These are phyloP conservation scores for Tolypocladium cylindrosporum DNA, from an alignment of 2,329 filamentous ascomycete genomes.

Conservation along the genomic window DNA sequence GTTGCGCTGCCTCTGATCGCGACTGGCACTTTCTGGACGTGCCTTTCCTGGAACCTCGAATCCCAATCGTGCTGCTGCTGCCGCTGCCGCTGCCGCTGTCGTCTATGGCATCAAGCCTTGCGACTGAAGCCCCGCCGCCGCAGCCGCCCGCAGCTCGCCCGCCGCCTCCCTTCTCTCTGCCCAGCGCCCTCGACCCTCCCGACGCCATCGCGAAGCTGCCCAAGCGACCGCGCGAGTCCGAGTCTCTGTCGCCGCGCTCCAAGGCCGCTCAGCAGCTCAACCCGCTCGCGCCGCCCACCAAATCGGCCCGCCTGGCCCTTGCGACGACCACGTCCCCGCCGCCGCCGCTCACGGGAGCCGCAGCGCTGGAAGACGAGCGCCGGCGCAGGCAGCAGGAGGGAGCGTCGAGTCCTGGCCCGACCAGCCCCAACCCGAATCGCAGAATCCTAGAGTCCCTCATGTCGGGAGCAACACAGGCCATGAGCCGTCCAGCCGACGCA, in stretches of 20 bases:
- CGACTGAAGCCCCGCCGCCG: conserved; percentile 30
- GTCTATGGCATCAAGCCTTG: conserved; percentile 45
- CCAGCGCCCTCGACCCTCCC: conserved; percentile 20
- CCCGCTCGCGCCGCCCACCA: conserved; percentile 39
- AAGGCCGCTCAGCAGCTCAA: conserved; percentile 17
- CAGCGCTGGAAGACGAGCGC: conserved; percentile 43
- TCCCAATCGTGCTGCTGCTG: neutral
- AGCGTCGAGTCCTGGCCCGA: conserved; percentile 28
- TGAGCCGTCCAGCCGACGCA: conserved; percentile 47
- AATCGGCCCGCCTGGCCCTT: conserved; percentile 40
- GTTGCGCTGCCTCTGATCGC: conserved; percentile 8
- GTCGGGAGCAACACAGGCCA: conserved; percentile 38
- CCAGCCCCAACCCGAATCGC: conserved; percentile 44
- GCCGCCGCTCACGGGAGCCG: conserved; percentile 40
- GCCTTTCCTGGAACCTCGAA: conserved; percentile 1
- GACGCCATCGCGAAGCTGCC: conserved; percentile 29
- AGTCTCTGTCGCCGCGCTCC: conserved; percentile 28
- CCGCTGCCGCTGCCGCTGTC: neutral
- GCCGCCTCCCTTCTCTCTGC: conserved; percentile 23
- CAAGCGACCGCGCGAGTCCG: conserved; percentile 38
- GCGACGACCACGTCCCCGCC: conserved; percentile 32
- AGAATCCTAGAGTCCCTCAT: conserved; percentile 43
- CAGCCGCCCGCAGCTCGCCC: conserved; percentile 26
- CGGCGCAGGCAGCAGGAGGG: conserved; percentile 29
- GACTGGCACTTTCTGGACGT: conserved; percentile 3